Evolutionary conservation across 2,329 filamentous ascomycete species (phyloP).

Genomic region (Aspergillus floridensis): DNA sequence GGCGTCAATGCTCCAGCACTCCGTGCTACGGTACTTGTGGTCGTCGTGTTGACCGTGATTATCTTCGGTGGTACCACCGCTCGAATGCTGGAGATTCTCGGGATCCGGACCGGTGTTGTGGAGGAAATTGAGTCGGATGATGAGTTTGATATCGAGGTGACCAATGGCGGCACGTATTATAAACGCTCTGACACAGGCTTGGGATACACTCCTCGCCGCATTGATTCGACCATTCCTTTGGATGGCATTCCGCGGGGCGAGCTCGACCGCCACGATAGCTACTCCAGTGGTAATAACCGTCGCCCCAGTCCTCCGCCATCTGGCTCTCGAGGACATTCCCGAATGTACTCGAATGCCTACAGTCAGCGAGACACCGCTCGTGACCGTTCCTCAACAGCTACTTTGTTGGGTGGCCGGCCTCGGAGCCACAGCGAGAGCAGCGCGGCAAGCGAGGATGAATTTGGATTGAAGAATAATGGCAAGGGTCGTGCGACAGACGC

Average conservation of each 20-base stretch:
- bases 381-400: slow-evolving; percentile 47
- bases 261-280: slow-evolving; percentile 43
- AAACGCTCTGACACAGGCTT: slow-evolving; percentile 76
- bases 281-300: slow-evolving; percentile 57
- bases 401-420: slow-evolving; percentile 46
- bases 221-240: slow-evolving; percentile 58
- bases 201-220: slow-evolving; percentile 68
- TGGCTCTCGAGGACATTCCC: slow-evolving; percentile 41
- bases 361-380: slow-evolving; percentile 42
- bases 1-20: slow-evolving; percentile 79
- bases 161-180: slow-evolving; percentile 70
- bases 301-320: slow-evolving; percentile 50
- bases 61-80: slow-evolving; percentile 98
- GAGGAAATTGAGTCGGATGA: slow-evolving; percentile 98
- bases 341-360: slow-evolving; percentile 53
- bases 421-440: slow-evolving; percentile 46
- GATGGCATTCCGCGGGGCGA: slow-evolving; percentile 46
- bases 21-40: slow-evolving; percentile 92
- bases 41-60: slow-evolving; percentile 95
- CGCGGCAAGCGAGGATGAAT: slow-evolving; percentile 50
- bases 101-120: slow-evolving; percentile 93
- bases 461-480: slow-evolving; percentile 40
- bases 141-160: slow-evolving; percentile 91
- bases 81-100: slow-evolving; percentile 93
- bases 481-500: slow-evolving; percentile 36